Evolutionary conservation across 2,329 filamentous ascomycete species (phyloP), one percentile per base, ranked within the genome.

Genomic region (Hirsutella rhossiliensis): DNA sequence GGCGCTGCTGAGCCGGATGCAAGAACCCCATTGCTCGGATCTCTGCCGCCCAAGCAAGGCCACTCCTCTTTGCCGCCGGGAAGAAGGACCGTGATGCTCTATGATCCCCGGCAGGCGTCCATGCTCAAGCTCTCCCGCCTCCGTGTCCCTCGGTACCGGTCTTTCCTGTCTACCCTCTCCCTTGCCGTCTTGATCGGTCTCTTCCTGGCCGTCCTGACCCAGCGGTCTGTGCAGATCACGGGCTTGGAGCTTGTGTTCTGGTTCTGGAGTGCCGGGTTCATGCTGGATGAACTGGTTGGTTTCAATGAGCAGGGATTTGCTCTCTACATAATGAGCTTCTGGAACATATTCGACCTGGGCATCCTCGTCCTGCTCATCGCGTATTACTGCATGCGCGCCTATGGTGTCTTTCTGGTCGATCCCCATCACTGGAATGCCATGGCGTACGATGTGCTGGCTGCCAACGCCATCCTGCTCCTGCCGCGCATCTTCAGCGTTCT

Each of bases 301-400:
- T 96, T 96, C 70, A 95, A 89, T 52, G 90, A 97, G 62, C 88
- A 96, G 63, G 90, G 90, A 3, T 96, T 96, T 60, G 89, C 88
- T 32, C 76, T 97, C 28, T 97, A 96, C 64, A 87, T 96, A 56
- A 90, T 96, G 80, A 94, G 87, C 60, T 92, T 96, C 61, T 96
- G 90, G 90, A 96, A 96, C 61, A 79, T 89, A 32, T 95, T 96
- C 61, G 90, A 96, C 58, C 69, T 96, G 32, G 89, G 89, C 9
- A 96, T 96, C 43, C 67, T 96, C 43, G 66, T 94, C 20, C 69
- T 96, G 48, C 78, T 96, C 53, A 80, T 94, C 54, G 76, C 86
- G 44, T 96, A 96, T 67, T 94, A 95, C 60, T 85, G 84, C 55
- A 80, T 96, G 67, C 80, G 90, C 45, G 73, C 92, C 13, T 95